Evolutionary conservation across 2,329 filamentous ascomycete species (phyloP).

Genomic region (Colletotrichum sp.): DNA sequence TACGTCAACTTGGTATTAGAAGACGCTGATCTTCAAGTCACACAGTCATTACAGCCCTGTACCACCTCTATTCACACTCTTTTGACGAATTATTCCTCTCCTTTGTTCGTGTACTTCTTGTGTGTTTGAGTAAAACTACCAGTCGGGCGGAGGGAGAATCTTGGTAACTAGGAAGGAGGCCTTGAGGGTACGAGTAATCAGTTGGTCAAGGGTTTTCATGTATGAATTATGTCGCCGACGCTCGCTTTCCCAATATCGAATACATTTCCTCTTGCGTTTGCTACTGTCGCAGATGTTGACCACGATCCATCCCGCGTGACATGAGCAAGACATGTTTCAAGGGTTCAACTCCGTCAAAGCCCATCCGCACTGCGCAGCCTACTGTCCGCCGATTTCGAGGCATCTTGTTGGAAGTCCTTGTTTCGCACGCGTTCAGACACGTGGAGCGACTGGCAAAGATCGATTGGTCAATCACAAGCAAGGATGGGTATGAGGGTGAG

Average conservation of each 20-base stretch:
- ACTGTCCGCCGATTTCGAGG: neutral
- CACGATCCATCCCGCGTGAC: fast-evolving
- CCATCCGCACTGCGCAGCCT: neutral
- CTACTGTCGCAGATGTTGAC: fast-evolving
- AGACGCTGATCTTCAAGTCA: neutral
- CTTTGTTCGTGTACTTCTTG: neutral
- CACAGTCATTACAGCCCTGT: fast-evolving
- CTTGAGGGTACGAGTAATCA: neutral
- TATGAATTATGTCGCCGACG: neutral
- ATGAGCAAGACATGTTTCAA: neutral
- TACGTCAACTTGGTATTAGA: fast-evolving
- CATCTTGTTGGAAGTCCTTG: fast-evolving
- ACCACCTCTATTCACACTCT: neutral
- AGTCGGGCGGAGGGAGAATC: neutral
- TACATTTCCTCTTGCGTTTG: fast-evolving
- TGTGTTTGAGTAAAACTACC: neutral
- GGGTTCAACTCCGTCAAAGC: neutral
- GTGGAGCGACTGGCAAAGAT: too few species aligned
- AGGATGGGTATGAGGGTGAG: neutral
- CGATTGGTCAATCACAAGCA: neutral
- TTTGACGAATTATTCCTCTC: neutral
- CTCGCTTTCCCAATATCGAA: fast-evolving
- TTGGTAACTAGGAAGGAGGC: neutral
- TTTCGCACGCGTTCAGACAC: neutral
- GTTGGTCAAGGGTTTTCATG: neutral